Percentiles rank a stretch among this genome's conserved stretches.
Evolutionary conservation across 106 monocot genomes (phyloP).

Genomic region (Agapanthus africanus): DNA sequence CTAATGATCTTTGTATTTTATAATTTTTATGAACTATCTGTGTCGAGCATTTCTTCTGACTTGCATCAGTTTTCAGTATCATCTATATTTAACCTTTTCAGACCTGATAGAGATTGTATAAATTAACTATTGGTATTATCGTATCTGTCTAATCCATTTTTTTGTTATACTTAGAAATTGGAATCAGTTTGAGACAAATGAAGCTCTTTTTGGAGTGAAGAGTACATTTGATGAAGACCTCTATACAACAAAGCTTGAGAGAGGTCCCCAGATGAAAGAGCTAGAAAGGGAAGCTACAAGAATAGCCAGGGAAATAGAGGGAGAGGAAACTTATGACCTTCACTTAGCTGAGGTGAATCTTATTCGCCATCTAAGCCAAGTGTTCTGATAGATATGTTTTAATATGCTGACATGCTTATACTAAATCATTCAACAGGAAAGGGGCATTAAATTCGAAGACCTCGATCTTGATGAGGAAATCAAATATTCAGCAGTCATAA

Average conservation of each 20-base stretch:
- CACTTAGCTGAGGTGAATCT: slow-evolving; percentile 77
- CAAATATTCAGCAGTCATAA: slow-evolving; percentile 79
- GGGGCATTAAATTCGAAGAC: slow-evolving; percentile 60
- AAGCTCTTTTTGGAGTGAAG: slow-evolving; percentile 86
- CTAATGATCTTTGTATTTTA: not conserved
- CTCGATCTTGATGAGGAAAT: slow-evolving; percentile 81
- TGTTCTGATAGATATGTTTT: not conserved
- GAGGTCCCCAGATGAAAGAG: slow-evolving; percentile 75
- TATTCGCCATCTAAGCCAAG: not conserved
- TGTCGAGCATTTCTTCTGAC: not conserved
- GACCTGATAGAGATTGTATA: not conserved
- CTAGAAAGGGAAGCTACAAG: slow-evolving; percentile 68
- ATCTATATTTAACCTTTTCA: not conserved
- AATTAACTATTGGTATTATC: not conserved
- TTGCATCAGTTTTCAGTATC: not conserved
- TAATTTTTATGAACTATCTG: not conserved
- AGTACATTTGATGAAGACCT: slow-evolving; percentile 96
- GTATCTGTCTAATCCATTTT: not conserved
- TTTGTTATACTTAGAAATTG: slow-evolving; percentile 48
- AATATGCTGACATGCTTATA: not conserved
- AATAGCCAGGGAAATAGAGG: slow-evolving; percentile 96
- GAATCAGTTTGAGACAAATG: slow-evolving; percentile 95
- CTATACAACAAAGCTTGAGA: slow-evolving; percentile 95
- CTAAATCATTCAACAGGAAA: slow-evolving; percentile 56
- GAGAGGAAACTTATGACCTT: slow-evolving; percentile 75